Conservation (phyloP, 257 asterid genomes). For the Lavandula angustifolia region DNA sequence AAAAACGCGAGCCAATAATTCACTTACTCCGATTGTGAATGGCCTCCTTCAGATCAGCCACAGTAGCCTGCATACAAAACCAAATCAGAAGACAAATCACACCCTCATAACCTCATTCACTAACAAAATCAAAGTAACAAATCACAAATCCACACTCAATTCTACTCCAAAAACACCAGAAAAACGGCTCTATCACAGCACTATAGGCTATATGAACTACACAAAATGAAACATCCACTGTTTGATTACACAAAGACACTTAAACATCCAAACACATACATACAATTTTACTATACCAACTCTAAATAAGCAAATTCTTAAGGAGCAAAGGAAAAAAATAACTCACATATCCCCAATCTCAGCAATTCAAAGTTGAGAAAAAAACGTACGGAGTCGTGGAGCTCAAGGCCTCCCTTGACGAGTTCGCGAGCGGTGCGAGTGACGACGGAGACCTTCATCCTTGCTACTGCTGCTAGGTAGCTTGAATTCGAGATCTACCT, state of each 20-base stretch:
- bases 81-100: constrained; percentile 36
- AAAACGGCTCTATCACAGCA: background rate
- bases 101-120: background rate
- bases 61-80: constrained; percentile 67
- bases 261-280: background rate
- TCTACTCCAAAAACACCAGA: too few species aligned
- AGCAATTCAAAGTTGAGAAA: constrained; percentile 25
- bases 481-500: constrained; percentile 35
- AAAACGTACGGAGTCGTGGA: constrained; percentile 61
- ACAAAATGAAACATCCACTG: background rate
- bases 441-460: constrained; percentile 77
- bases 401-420: constrained; percentile 79
- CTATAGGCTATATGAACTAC: constrained; percentile 5
- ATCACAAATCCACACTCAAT: too few species aligned
- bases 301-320: too few species aligned
- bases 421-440: constrained; percentile 91
- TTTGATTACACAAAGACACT: background rate
- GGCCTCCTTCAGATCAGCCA: constrained; percentile 90
- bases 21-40: constrained; percentile 78
- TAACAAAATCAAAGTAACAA: background rate
- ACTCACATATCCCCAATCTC: background rate
- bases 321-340: too few species aligned
- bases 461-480: constrained; percentile 6
- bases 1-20: constrained; percentile 16
- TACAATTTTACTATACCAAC: background rate